Base-by-base conservation (phyloP, 2,329 filamentous ascomycete species). In the Trichoderma lentiforme region DNA sequence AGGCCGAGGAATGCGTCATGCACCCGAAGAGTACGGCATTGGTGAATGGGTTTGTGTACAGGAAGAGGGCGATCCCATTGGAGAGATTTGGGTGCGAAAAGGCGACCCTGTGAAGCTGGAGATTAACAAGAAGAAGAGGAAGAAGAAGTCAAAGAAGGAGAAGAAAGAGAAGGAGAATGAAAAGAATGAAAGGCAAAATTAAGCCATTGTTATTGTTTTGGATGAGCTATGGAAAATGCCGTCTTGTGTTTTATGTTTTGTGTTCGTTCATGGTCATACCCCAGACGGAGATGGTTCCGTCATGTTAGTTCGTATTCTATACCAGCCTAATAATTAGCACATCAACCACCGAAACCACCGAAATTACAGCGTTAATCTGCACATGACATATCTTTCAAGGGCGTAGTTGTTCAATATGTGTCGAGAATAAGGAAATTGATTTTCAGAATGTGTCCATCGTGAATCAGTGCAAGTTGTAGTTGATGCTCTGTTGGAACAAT, bases 41-140 rank as follows among this genome's bases (percentile, higher is more conserved):
- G 93, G 93, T 0, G 87, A 92, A 15, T 95, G 93, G 93, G 84
- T 87, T 5, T 88, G 91, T 68, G 83, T 90, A 3, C 84, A 84
- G n/a, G 86, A 91, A 30, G 83, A 88, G 57, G 92, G 91, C 0
- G 90, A 94, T 79, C 83, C 86, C 0, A 83, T 95, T n/a, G 89
- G 90, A 0, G 92, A 94, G 81, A 85, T 91, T 15, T 92, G 90
- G 84, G 81, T 89, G 56, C 87, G 83, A 18, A 72, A 71, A 68
- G 68, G 64, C 56, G 72, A 72, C 43, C 62, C 62, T 14, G 26
- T 71, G 32, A 68, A 53, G 39, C 18, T 63, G 47, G 62, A 73
- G 15, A 64, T 57, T 32, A 28, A 47, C 26, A 62, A 58, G 26
- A 71, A 67, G 57, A 70, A 65, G 64, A 71, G 51, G 18, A 68